Conservation (phyloP, 2,329 filamentous ascomycete genomes). For the Rutstroemia sp. region DNA sequence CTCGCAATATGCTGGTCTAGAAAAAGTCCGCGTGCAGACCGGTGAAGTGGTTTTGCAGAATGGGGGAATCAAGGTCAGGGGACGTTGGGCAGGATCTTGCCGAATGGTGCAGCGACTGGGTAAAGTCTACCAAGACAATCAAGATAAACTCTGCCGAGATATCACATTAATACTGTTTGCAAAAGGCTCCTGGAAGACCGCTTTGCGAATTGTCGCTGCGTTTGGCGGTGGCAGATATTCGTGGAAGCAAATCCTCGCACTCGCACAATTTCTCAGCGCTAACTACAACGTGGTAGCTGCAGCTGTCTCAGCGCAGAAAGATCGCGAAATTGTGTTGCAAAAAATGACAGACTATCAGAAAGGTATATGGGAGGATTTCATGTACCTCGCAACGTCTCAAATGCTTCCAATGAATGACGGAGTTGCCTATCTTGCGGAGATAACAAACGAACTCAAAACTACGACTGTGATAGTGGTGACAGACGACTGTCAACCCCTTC, state of each 20-base stretch:
- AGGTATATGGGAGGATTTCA: conserved; percentile 2
- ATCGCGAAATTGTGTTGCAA: not conserved
- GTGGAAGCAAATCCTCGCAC: not conserved
- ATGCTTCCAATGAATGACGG: conserved; percentile 2
- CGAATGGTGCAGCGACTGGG: not conserved
- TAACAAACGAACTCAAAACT: not conserved
- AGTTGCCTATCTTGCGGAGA: not conserved
- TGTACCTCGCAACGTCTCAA: conserved; percentile 2
- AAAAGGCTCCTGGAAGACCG: not conserved
- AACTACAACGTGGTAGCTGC: not conserved
- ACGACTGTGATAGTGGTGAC: not conserved
- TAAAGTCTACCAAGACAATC: not conserved
- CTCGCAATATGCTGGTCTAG: not conserved
- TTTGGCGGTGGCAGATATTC: not conserved
- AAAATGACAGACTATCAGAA: not conserved
- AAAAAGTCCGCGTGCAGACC: not conserved
- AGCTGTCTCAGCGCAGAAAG: not conserved
- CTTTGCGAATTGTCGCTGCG: not conserved
- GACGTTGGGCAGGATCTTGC: not conserved
- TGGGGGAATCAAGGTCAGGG: not conserved
- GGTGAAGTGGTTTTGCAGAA: not conserved
- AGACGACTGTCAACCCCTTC: not conserved
- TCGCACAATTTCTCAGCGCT: not conserved
- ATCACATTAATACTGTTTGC: not conserved
- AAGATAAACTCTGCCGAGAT: not conserved